Evolutionary conservation across 352 stramenopile species (phyloP).

Genomic region (Pythium phragmitis): DNA sequence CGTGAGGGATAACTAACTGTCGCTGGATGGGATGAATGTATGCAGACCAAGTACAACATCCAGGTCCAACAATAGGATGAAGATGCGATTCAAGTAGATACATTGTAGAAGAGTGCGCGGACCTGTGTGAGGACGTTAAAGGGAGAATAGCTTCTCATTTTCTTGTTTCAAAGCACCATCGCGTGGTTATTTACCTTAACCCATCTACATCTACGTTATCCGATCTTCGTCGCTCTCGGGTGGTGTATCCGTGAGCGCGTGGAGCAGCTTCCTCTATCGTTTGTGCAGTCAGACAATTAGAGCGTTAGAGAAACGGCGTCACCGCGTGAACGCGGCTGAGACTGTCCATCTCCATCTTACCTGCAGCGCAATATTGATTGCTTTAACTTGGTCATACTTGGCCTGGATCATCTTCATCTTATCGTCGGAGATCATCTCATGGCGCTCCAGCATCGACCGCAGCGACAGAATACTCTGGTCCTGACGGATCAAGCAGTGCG

Average conservation of each 20-base stretch:
- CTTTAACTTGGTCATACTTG: constrained; percentile 82
- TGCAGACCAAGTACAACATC: constrained; percentile 85
- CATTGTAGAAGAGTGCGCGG: constrained; percentile 9
- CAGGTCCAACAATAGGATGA: constrained; percentile 61
- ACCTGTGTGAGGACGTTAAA: constrained; percentile 1
- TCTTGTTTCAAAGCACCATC: background rate
- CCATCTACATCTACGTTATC: background rate
- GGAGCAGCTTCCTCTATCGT: constrained; percentile 54
- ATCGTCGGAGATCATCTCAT: constrained; percentile 64
- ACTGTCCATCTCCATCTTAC: constrained; percentile 22
- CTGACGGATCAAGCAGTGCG: constrained; percentile 21
- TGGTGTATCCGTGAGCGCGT: constrained; percentile 40
- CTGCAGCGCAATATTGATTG: constrained; percentile 79
- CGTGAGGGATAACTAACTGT: background rate
- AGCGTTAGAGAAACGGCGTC: background rate
- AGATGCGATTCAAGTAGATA: background rate
- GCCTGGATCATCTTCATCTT: constrained; percentile 64
- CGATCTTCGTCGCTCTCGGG: background rate
- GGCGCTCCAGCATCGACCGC: constrained; percentile 64
- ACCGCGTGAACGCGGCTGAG: background rate
- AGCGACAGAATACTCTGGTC: constrained; percentile 67
- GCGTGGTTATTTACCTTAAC: constrained; percentile 16
- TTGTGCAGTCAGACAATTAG: background rate
- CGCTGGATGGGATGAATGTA: background rate
- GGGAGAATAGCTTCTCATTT: background rate